These are phyloP conservation scores for Malania oleifera DNA, from an alignment of 164 flowering plant species.

Conservation along the genomic window DNA sequence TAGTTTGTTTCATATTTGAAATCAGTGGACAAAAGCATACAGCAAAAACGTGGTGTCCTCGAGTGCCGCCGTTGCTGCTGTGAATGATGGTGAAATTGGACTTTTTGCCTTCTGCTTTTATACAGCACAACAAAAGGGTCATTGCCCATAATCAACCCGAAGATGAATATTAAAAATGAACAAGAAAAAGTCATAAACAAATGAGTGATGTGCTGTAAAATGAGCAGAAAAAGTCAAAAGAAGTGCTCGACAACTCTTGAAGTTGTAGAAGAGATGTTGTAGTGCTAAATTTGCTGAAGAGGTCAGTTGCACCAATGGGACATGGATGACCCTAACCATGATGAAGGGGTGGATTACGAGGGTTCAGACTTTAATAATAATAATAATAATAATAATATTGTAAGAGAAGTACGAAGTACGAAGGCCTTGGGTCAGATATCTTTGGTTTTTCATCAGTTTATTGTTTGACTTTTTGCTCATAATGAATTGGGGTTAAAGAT, in stretches of 20 bases:
- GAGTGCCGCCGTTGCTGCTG: too few species aligned
- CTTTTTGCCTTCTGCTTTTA: too few species aligned
- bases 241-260: conserved; percentile 4
- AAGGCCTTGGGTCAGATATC: not conserved
- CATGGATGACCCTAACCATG: conserved; percentile 17
- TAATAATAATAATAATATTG: not conserved
- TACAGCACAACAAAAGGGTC: not conserved
- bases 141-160: too few species aligned
- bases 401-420: too few species aligned
- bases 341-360: conserved; percentile 14
- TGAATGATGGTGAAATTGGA: too few species aligned
- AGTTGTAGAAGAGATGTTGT: not conserved
- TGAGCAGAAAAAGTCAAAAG: conserved; percentile 11
- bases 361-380: not conserved
- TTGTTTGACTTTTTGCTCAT: conserved; percentile 7
- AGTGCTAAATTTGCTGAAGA: too few species aligned
- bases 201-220: not conserved
- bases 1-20: not conserved
- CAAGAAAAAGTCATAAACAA: too few species aligned
- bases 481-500: too few species aligned
- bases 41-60: too few species aligned
- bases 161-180: too few species aligned
- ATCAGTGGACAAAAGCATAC: too few species aligned
- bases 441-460: conserved; percentile 17
- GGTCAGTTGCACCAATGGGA: too few species aligned